Evolutionary conservation across 345 rosid species (phyloP).

Genomic region (Bruguiera sexangula): DNA sequence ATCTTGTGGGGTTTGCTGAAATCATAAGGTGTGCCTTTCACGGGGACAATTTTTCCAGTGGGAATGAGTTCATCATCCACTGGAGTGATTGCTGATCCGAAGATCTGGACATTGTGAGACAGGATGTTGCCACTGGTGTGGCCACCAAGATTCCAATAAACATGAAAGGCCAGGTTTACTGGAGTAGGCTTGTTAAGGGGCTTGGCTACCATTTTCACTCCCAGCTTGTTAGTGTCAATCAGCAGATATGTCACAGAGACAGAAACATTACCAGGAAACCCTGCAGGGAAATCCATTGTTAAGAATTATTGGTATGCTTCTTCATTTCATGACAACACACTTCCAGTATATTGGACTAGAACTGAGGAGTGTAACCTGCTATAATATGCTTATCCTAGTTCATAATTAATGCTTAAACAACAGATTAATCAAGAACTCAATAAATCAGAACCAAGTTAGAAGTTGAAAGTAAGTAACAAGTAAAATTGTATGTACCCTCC

Average conservation of each 20-base stretch:
- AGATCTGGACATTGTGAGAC: constrained; percentile 52
- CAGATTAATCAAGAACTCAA: too few relatives aligned
- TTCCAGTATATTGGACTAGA: too few relatives aligned
- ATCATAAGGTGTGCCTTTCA: constrained; percentile 59
- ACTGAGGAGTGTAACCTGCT: too few relatives aligned
- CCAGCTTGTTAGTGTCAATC: constrained; percentile 47
- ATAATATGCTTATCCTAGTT: too few relatives aligned
- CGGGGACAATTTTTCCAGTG: constrained; percentile 44
- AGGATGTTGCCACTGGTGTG: constrained; percentile 67
- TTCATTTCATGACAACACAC: too few relatives aligned
- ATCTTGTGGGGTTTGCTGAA: constrained; percentile 48
- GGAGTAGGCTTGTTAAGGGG: constrained; percentile 60
- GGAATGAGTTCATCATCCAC: constrained; percentile 74
- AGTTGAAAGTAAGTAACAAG: too few relatives aligned
- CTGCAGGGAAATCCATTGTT: constrained; percentile 22
- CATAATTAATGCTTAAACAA: too few relatives aligned
- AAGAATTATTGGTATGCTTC: too few relatives aligned
- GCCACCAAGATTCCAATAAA: constrained; percentile 79
- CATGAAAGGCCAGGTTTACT: constrained; percentile 69
- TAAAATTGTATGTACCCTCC: constrained; percentile 41
- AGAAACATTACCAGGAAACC: constrained; percentile 70
- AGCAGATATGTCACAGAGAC: constrained; percentile 61
- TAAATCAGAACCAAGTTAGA: too few relatives aligned
- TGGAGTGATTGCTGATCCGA: constrained; percentile 50
- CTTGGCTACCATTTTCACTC: constrained; percentile 53